These are phyloP conservation scores for Pulveroboletus sp. DNA, from an alignment of 1,284 basidiomycete species.

Conservation along the genomic window DNA sequence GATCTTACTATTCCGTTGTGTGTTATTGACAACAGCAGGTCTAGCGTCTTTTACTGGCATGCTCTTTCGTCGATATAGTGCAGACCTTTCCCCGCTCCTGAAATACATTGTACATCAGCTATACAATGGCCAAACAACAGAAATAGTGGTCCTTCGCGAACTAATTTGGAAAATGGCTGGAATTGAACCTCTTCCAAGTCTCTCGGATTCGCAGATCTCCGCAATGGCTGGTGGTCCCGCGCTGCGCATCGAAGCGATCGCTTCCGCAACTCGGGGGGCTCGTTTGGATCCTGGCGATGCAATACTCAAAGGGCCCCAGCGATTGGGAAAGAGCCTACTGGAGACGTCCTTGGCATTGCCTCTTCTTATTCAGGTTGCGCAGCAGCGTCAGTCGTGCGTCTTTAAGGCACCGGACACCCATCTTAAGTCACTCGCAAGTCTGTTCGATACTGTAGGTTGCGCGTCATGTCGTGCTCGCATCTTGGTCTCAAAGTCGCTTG, in stretches of 20 bases:
- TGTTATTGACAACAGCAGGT: constrained; percentile 46
- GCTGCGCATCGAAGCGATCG: constrained; percentile 84
- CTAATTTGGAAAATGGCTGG: constrained; percentile 95
- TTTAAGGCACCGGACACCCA: constrained; percentile 71
- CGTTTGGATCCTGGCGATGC: constrained; percentile 64
- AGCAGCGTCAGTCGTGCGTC: constrained; percentile 82
- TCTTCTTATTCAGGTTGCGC: constrained; percentile 85
- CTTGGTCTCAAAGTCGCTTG: constrained; percentile 20
- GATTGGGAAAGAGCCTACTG: constrained; percentile 72
- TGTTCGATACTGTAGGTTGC: constrained; percentile 80
- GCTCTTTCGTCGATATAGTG: constrained; percentile 84
- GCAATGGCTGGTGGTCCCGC: constrained; percentile 90
- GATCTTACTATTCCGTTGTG: constrained; percentile 1
- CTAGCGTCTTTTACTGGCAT: constrained; percentile 93
- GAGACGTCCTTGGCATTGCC: constrained; percentile 76
- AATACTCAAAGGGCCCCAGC: constrained; percentile 59
- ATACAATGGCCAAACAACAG: constrained; percentile 80
- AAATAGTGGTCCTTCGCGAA: constrained; percentile 89
- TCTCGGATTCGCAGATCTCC: constrained; percentile 85
- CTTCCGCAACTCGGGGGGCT: constrained; percentile 70
- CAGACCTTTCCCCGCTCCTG: constrained; percentile 83
- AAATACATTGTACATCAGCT: constrained; percentile 93
- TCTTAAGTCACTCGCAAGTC: constrained; percentile 81
- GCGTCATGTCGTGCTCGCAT: constrained; percentile 21
- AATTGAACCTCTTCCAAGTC: constrained; percentile 85